A percentile compares a stretch with the other conserved stretches of the same genome.
phyloP scores from a whole-genome alignment of 176 grass and related monocot species.

The Melocanna baccifera region DNA sequence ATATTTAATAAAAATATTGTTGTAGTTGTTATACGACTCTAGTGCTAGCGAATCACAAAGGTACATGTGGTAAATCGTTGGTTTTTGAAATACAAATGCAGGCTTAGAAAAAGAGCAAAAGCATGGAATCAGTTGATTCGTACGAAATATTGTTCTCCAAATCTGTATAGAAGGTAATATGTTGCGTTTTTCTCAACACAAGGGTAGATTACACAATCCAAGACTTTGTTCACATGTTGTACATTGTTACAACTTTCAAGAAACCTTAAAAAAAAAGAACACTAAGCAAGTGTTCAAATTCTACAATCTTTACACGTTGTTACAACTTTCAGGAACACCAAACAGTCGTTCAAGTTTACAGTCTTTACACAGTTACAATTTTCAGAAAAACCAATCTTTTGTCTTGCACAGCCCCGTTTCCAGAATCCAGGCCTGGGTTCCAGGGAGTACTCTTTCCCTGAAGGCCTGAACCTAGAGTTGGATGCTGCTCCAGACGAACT shows the following conservation, averaged over 20 bases:
- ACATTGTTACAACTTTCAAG: neutral
- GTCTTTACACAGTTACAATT: slow-evolving; percentile 27
- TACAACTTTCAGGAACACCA: neutral
- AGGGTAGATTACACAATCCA: neutral
- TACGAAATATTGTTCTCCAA: neutral
- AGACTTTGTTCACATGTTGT: neutral
- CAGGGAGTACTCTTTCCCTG: neutral
- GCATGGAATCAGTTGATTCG: neutral
- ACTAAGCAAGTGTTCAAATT: neutral
- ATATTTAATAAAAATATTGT: no score
- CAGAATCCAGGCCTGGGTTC: neutral
- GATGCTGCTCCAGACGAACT: slow-evolving; percentile 3
- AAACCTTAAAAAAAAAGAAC: neutral
- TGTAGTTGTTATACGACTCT: no score
- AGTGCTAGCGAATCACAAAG: neutral
- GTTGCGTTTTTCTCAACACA: neutral
- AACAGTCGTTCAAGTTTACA: neutral
- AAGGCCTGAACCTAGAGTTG: neutral
- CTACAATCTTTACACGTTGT: slow-evolving; percentile 11
- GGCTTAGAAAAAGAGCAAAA: neutral
- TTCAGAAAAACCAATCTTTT: neutral
- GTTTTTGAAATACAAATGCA: neutral
- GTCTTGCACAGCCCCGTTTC: slow-evolving; percentile 12
- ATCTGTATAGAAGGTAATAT: neutral
- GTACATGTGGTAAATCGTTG: neutral